phyloP scores from a whole-genome alignment of 495 filamentous ascomycete species.

The Acidomyces sp. region DNA sequence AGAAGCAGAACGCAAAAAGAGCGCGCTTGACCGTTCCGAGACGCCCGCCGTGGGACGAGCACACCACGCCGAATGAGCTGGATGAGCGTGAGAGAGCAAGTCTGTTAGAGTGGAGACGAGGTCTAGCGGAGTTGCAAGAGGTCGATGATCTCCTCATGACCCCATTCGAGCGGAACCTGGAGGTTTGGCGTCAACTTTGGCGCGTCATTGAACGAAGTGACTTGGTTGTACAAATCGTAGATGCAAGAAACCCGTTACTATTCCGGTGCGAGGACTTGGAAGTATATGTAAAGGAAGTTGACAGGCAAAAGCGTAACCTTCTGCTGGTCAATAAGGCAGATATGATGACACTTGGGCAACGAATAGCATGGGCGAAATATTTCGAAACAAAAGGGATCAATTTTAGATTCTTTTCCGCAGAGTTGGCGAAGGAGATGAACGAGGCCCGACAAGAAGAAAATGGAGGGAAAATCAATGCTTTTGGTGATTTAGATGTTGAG shows the following conservation, averaged over 20 bases:
- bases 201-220: slow-evolving; percentile 95
- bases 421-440: slow-evolving; percentile 75
- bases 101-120: slow-evolving; percentile 79
- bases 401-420: slow-evolving; percentile 92
- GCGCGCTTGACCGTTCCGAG: slow-evolving; percentile 74
- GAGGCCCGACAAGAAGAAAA: slow-evolving; percentile 49
- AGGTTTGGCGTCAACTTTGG: slow-evolving; percentile 98
- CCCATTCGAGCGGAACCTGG: slow-evolving; percentile 92
- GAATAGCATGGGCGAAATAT: slow-evolving; percentile 76
- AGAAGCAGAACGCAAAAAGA: slow-evolving; percentile 71
- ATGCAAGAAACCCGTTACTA: slow-evolving; percentile 85
- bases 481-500: slow-evolving; percentile 27
- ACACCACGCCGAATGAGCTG: slow-evolving; percentile 68
- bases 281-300: slow-evolving; percentile 84
- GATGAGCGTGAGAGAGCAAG: slow-evolving; percentile 67
- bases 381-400: slow-evolving; percentile 69
- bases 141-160: slow-evolving; percentile 91
- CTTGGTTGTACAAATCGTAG: slow-evolving; percentile 94
- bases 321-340: slow-evolving; percentile 97
- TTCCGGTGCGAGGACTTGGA: slow-evolving; percentile 93
- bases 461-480: too few relatives aligned
- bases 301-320: slow-evolving; percentile 76
- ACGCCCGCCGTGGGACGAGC: slow-evolving; percentile 74
- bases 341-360: slow-evolving; percentile 87
- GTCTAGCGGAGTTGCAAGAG: slow-evolving; percentile 84